A percentile compares a stretch with the other conserved stretches of the same genome.
Evolutionary conservation across 352 stramenopile species (phyloP).

Genomic region (Halophytophthora polymorphica): DNA sequence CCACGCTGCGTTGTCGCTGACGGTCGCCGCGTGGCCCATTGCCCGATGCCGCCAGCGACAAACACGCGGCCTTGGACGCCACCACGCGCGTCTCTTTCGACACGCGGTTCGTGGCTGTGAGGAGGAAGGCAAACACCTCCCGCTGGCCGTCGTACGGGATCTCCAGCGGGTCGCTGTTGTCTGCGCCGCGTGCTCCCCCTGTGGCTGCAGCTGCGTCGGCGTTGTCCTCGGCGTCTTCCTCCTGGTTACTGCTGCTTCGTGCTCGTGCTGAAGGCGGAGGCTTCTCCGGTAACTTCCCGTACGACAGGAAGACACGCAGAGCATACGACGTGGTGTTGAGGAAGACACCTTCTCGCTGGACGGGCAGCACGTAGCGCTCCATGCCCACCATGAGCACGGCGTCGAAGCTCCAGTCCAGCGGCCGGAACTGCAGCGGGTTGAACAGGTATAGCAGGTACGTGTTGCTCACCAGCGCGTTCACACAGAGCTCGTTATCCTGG

Average conservation of each 20-base stretch:
- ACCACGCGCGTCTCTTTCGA: constrained; percentile 60
- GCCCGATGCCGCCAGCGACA: constrained; percentile 32
- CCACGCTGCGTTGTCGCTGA: constrained; percentile 18
- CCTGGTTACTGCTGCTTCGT: constrained; percentile 4
- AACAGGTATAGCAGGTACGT: constrained; percentile 88
- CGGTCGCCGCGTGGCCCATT: constrained; percentile 8
- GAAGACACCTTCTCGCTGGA: constrained; percentile 77
- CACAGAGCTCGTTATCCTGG: constrained; percentile 49
- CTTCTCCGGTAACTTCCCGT: constrained; percentile 63
- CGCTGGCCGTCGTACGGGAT: constrained; percentile 60
- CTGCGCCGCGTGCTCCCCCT: constrained; percentile 37
- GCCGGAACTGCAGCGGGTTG: constrained; percentile 77
- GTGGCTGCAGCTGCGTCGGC: constrained; percentile 6
- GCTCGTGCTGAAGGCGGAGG: constrained; percentile 1
- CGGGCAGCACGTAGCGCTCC: constrained; percentile 40
- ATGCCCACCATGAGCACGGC: constrained; percentile 60
- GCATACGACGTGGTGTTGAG: constrained; percentile 70
- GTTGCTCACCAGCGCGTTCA: constrained; percentile 83
- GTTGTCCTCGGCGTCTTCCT: constrained; percentile 17
- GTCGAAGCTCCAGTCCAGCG: constrained; percentile 81
- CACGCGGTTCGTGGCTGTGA: constrained; percentile 76
- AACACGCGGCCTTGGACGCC: constrained; percentile 46
- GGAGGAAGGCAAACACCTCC: constrained; percentile 57
- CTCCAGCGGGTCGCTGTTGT: constrained; percentile 52
- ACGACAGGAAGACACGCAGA: constrained; percentile 81